Percentiles rank a stretch among this genome's conserved stretches.
phyloP scores from a whole-genome alignment of 1,284 basidiomycete genomes.

The Stygiomarasmius scandens region DNA sequence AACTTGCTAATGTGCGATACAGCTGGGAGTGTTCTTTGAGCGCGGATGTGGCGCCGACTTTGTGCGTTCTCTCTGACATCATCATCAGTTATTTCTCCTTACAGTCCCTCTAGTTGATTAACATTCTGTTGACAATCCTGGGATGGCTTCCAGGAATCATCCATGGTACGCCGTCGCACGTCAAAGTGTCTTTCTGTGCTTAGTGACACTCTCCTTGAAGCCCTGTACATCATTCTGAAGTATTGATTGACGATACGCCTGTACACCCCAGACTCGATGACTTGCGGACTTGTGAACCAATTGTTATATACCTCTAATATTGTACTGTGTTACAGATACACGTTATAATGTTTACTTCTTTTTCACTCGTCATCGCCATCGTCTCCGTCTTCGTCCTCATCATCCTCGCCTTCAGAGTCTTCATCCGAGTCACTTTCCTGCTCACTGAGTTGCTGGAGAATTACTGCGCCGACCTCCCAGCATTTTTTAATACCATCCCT shows the following conservation, averaged over 20 bases:
- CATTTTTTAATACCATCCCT: slow-evolving; percentile 65
- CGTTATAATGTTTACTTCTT: slow-evolving; percentile 7
- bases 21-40: slow-evolving; percentile 77
- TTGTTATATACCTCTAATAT: slow-evolving; percentile 6
- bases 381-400: slow-evolving; percentile 26
- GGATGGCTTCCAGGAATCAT: slow-evolving; percentile 75
- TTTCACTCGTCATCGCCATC: slow-evolving; percentile 16
- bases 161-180: slow-evolving; percentile 50
- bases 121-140: slow-evolving; percentile 69
- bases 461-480: slow-evolving; percentile 69
- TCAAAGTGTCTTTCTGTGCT: slow-evolving; percentile 1
- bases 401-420: slow-evolving; percentile 42
- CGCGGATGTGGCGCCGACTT: slow-evolving; percentile 74
- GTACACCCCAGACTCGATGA: neutral
- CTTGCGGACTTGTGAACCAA: neutral
- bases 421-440: slow-evolving; percentile 67
- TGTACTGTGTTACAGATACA: slow-evolving; percentile 1
- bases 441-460: slow-evolving; percentile 79
- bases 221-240: slow-evolving; percentile 76
- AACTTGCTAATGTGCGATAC: too few species aligned
- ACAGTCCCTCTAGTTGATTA: slow-evolving; percentile 52
- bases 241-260: slow-evolving; percentile 33
- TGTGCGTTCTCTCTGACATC: slow-evolving; percentile 36
- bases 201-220: slow-evolving; percentile 33
- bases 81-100: neutral